Evolutionary conservation across 768 basidiomycete genomes (phyloP), one percentile per base, ranked within the genome.

Genomic region (Aureoboletus auriporus): DNA sequence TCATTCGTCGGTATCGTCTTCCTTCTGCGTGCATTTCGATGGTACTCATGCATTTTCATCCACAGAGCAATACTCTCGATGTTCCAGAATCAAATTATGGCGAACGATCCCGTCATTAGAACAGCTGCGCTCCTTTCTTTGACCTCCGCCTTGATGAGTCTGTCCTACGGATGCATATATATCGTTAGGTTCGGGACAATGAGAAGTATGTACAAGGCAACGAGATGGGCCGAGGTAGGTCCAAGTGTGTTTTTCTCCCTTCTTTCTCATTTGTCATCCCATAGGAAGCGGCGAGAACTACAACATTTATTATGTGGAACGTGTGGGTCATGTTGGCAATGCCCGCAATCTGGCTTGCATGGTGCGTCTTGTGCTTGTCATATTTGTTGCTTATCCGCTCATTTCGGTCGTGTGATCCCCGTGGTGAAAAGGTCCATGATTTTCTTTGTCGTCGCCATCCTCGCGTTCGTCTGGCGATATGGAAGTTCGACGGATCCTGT

Each of bases 161-260:
- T 89, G 17, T 76, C 76, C 3, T 89, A 80, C 58, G 87, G 87
- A 0, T 86, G 86, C 54, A 73, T 85, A 47, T 89, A 84, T 63
- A 87, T 84, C 13, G 71, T 89, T 13, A 70, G 83, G 26, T 89
- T 89, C 50, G 77, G 78, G 12, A 80, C 76, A 1, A 89, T 89
- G 86, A 74, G 77, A 37, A 84, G 74, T 52, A 84, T 86, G 80
- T 72, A 79, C 55, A 78, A 79, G 49, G 86, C 86, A 1, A 79
- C 80, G 8, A 75, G 76, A 47, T 89, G 85, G 83, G 84, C 85
- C 10, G 80, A 86, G 67, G 85, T 84, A 57, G 12, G 64, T n/a
- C 9, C 37, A 20, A 30, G 42, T 39, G 4, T 1, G 1, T 9
- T 41, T 34, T 17, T 14, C 1, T 10, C 4, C 4, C 8, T 28